phyloP scores from a whole-genome alignment of 2,329 filamentous ascomycete genomes.

The Exophiala sp. region DNA sequence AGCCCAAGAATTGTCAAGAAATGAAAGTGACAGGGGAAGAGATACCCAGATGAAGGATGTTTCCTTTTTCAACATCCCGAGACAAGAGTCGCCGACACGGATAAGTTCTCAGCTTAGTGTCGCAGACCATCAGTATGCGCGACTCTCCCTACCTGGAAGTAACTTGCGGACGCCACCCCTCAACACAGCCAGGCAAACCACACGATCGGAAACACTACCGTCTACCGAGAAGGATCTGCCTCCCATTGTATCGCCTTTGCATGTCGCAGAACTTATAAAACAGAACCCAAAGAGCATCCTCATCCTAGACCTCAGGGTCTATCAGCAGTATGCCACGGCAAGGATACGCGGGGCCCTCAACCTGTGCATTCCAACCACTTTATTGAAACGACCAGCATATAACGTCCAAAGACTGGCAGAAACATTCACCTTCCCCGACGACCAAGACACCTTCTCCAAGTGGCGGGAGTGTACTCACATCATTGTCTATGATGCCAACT shows the following conservation, averaged over 20 bases:
- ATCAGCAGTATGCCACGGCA: constrained; percentile 69
- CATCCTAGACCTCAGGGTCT: constrained; percentile 78
- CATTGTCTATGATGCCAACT: constrained; percentile 78
- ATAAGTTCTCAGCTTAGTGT: constrained; percentile 37
- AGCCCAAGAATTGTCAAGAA: constrained; percentile 12
- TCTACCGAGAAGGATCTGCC: constrained; percentile 42
- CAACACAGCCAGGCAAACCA: constrained; percentile 2
- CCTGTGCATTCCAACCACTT: constrained; percentile 87
- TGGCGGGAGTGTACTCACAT: constrained; percentile 73
- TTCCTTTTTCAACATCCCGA: constrained; percentile 41
- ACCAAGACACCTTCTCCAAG: constrained; percentile 65
- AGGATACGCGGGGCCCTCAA: constrained; percentile 78
- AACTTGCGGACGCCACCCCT: constrained; percentile 39
- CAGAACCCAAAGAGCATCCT: constrained; percentile 52
- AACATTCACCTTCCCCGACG: constrained; percentile 68
- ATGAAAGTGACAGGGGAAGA: constrained; percentile 10
- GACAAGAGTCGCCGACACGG: constrained; percentile 44
- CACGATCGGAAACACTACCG: constrained; percentile 51
- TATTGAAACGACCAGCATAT: constrained; percentile 85
- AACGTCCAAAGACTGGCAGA: constrained; percentile 80
- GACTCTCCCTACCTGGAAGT: constrained; percentile 51
- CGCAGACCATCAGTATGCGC: constrained; percentile 45
- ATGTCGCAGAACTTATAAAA: constrained; percentile 54
- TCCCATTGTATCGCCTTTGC: constrained; percentile 49
- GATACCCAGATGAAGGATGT: constrained; percentile 15